Evolutionary conservation across 345 rosid species (phyloP), one percentile per base, ranked within the genome.

Genomic region (Populus alba): DNA sequence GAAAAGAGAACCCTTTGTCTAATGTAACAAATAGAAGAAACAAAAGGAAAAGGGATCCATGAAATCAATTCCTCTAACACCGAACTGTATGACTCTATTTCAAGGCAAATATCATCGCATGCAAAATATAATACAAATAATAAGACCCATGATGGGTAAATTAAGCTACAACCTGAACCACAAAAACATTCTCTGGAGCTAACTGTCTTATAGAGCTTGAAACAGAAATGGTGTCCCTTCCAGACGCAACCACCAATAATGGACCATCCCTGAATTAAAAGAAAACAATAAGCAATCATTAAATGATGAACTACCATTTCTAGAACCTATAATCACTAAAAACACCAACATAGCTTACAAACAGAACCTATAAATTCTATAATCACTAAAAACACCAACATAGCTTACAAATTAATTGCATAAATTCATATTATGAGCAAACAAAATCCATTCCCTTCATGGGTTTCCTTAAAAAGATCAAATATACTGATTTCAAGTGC

Each of bases 191-290:
- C 15, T 78, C 75, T 43, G 81, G 72, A 38, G 81, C 84, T 66
- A 82, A 82, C 70, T 22, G 67, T 55, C 71, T 82, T 23, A 82
- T 74, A 35, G 79, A 82, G 47, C 76, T 78, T n/a, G 84, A 76
- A 61, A 77, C 73, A 6, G 81, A 43, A 78, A 82, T 74, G 43
- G 84, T 82, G 43, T 82, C 84, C 65, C 81, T 38, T 11, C 84
- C 84, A 4, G 84, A 78, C 22, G 84, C 81, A 62, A 82, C 78
- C 61, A 82, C 79, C 78, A 82, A 82, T 31, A 74, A 38, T 10
- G 84, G 84, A 8, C 84, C 84, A 39, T 82, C 78, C 72, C 84
- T 82, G 79, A 16, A 76, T 20, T 12, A 22, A 62, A 53, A 65
- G 35, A 72, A 47, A 47, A 47, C 53, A 47, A 47, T 16, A 47